Evolutionary conservation across 495 filamentous ascomycete genomes (phyloP), one percentile per base, ranked within the genome.

Genomic region (Aspergillus indologenus): DNA sequence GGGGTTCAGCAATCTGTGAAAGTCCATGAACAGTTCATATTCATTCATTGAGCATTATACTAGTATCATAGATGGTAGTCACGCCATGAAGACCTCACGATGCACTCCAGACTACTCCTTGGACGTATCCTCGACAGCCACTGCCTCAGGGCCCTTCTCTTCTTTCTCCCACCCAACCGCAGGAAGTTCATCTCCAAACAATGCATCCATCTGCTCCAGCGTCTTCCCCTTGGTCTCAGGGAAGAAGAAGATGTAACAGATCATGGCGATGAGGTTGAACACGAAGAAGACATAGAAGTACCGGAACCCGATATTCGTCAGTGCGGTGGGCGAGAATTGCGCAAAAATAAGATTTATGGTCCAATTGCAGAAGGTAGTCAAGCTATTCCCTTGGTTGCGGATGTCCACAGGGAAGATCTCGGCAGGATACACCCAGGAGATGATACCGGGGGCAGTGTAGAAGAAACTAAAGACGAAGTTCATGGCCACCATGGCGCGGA

Each of bases 401-500:
- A 81, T 72, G 54, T 80, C 75, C 7, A 79, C 70, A 1, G 79
- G 80, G 70, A 81, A 81, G 42, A 83, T 80, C 68, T 83, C 80
- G n/a, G 84, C 82, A 47, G 78, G 77, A 52, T 81, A 81, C 17
- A 81, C 75, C 77, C 79, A 82, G 9, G 75, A 77, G 67, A 83
- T 81, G n/a, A 78, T 78, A 0, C 79, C 79, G 44, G 79, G 48
- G 5, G 57, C 57, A 0, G 61, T 64, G 18, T 64, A 64, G 17
- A 49, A 52, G 5, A 64, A 22, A 21, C 61, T 64, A 23, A 64
- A 64, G 6, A 64, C 57, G 22, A 64, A 64, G 49, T 64, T 64
- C 61, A 64, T 64, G 15, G 61, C 61, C 0, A 60, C 61, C 61
- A 64, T 64, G 0, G 57, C 57, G 5, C 61, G 57, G 14, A 64